Percentiles rank a stretch among this genome's conserved stretches.
phyloP scores from a whole-genome alignment of 805 yeast genomes.

The Kuraishia floccosa region DNA sequence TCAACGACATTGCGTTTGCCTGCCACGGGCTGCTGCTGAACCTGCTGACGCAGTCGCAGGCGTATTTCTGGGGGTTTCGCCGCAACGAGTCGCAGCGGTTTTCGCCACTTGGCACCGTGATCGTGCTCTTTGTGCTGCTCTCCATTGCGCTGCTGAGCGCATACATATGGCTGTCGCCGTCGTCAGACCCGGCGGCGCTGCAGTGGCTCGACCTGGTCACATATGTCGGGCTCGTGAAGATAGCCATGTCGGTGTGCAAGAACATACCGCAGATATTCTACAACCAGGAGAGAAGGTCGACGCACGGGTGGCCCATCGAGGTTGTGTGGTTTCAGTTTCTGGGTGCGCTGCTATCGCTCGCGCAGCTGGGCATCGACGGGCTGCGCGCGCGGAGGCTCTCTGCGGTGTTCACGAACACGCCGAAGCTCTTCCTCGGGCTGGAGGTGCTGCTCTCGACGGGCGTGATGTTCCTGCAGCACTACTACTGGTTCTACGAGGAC shows the following conservation, averaged over 20 bases:
- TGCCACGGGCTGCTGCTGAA: constrained; percentile 16
- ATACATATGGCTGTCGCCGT: constrained; percentile 7
- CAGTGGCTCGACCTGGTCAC: constrained; percentile 21
- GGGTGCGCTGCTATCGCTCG: constrained; percentile 18
- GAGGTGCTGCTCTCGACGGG: constrained; percentile 18
- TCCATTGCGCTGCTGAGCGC: constrained; percentile 6
- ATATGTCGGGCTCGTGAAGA: constrained; percentile 19
- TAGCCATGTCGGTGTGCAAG: constrained; percentile 20
- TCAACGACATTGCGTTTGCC: constrained; percentile 20
- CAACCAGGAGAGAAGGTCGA: constrained; percentile 20
- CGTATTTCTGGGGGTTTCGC: constrained; percentile 20
- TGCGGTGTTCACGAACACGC: constrained; percentile 17
- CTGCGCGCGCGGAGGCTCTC: constrained; percentile 10
- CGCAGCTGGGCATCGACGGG: constrained; percentile 19
- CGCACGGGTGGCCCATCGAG: constrained; percentile 25
- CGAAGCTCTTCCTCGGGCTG: constrained; percentile 17
- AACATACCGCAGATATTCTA: constrained; percentile 22
- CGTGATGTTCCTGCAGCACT: constrained; percentile 20
- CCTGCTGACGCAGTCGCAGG: constrained; percentile 16
- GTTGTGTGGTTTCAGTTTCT: constrained; percentile 20
- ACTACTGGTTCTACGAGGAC: constrained; percentile 14
- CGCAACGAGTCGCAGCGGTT: constrained; percentile 18
- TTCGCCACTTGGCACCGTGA: constrained; percentile 10
- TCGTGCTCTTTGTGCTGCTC: constrained; percentile 3
- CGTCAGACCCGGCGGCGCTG: constrained; percentile 5